Evolutionary conservation across 2,329 filamentous ascomycete genomes (phyloP).

Genomic region (Pseudocercospora eumusae): DNA sequence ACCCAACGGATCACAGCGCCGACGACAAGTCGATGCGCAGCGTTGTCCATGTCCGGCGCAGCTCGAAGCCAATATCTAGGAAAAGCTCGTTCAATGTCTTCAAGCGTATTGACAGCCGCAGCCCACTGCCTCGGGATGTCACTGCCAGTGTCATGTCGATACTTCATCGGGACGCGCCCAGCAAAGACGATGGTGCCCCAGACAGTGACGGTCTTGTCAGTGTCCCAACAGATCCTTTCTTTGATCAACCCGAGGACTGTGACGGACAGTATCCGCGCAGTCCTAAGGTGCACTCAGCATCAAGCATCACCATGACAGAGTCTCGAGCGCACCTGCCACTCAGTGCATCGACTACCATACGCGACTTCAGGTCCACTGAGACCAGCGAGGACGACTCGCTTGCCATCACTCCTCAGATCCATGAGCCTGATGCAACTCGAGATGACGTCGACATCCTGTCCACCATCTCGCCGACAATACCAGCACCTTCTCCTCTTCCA

Average conservation of each 20-base stretch:
- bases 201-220: slow-evolving; percentile 19
- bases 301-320: slow-evolving; percentile 32
- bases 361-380: slow-evolving; percentile 19
- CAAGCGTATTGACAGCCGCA: slow-evolving; percentile 36
- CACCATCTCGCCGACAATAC: slow-evolving; percentile 35
- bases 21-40: slow-evolving; percentile 33
- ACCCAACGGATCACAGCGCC: slow-evolving; percentile 21
- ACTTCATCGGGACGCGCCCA: slow-evolving; percentile 24
- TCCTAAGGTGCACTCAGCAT: slow-evolving; percentile 29
- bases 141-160: slow-evolving; percentile 32
- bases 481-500: slow-evolving; percentile 38
- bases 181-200: slow-evolving; percentile 20
- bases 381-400: slow-evolving; percentile 16
- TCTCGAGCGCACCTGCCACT: slow-evolving; percentile 26
- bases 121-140: slow-evolving; percentile 30
- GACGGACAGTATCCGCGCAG: slow-evolving; percentile 20
- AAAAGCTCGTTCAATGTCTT: slow-evolving; percentile 39
- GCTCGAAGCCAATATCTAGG: slow-evolving; percentile 30
- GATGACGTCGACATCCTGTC: slow-evolving; percentile 20
- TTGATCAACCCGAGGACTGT: slow-evolving; percentile 24
- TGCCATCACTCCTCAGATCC: slow-evolving; percentile 11
- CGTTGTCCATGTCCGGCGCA: slow-evolving; percentile 27
- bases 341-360: slow-evolving; percentile 35
- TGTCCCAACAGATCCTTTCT: slow-evolving; percentile 25
- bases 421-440: slow-evolving; percentile 17